These are phyloP conservation scores for Fagopyrum esculentum DNA, from an alignment of 148 eudicot species.

Conservation along the genomic window DNA sequence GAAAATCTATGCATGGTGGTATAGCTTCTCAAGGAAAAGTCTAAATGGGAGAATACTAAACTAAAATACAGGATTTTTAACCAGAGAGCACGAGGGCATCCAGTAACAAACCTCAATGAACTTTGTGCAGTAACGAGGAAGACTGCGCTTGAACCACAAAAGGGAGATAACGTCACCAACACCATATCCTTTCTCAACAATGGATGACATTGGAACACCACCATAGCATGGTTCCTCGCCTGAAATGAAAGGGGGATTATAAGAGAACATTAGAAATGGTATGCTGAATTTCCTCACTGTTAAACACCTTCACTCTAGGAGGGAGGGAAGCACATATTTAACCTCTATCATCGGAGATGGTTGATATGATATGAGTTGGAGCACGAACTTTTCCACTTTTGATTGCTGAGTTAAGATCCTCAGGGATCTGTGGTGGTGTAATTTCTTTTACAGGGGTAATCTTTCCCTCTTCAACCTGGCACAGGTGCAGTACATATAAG, in stretches of 20 bases:
- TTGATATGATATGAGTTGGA: conserved; percentile 96
- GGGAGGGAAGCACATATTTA: not conserved
- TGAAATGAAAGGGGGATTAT: conserved; percentile 23
- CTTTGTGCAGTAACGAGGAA: conserved; percentile 90
- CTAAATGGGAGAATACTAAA: too few relatives aligned
- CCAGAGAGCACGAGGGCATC: not conserved
- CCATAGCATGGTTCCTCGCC: conserved; percentile 98
- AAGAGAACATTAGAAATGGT: too few relatives aligned
- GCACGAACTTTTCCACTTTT: conserved; percentile 99
- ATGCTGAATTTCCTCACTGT: not conserved
- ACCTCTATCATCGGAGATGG: conserved; percentile 98
- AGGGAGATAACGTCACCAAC: conserved; percentile 96
- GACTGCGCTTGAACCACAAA: conserved; percentile 98
- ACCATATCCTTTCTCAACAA: conserved; percentile 85
- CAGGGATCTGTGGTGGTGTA: conserved; percentile 22
- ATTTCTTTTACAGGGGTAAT: too few relatives aligned
- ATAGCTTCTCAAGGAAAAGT: too few relatives aligned
- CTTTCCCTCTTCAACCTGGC: too few relatives aligned
- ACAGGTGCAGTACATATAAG: not conserved
- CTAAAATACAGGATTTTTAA: too few relatives aligned
- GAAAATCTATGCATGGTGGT: too few relatives aligned
- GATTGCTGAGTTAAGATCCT: conserved; percentile 82
- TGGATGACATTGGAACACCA: conserved; percentile 96
- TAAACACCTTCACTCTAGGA: too few relatives aligned
- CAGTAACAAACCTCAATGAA: conserved; percentile 70